phyloP scores from a whole-genome alignment of 164 flowering plant genomes.

The Tinospora cordifolia region DNA sequence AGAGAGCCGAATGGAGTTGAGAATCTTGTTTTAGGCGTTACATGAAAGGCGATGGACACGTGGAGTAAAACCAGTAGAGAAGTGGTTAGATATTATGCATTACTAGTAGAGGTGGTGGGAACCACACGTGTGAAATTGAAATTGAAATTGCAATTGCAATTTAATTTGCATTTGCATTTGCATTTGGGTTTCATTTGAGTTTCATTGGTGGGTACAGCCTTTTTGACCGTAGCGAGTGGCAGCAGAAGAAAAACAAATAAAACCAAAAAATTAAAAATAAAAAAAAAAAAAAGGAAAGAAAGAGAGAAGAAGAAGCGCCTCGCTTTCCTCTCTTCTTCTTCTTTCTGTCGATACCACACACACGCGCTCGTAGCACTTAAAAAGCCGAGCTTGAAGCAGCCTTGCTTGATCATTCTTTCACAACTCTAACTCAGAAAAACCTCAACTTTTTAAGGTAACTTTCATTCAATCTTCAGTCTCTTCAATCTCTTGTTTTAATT shows the following conservation, averaged over 20 bases:
- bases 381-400: background rate
- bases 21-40: background rate
- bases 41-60: background rate
- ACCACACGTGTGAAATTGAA: background rate
- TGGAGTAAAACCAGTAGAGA: background rate
- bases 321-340: slow-evolving; percentile 6
- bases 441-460: background rate
- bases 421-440: background rate
- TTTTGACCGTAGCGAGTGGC: slow-evolving; percentile 8
- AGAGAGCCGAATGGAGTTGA: background rate
- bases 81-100: background rate
- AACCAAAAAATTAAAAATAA: background rate
- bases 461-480: background rate
- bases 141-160: background rate
- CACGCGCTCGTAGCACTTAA: slow-evolving; percentile 12
- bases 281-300: slow-evolving; percentile 14
- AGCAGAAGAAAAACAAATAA: background rate
- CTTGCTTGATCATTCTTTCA: no score
- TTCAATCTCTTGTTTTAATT: background rate
- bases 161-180: background rate
- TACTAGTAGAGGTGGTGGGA: background rate
- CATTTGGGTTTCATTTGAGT: slow-evolving; percentile 17
- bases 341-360: background rate
- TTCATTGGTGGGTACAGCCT: background rate
- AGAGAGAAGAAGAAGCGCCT: slow-evolving; percentile 11